Evolutionary conservation across 345 rosid species (phyloP), one percentile per base, ranked within the genome.

Genomic region (Salix udensis): DNA sequence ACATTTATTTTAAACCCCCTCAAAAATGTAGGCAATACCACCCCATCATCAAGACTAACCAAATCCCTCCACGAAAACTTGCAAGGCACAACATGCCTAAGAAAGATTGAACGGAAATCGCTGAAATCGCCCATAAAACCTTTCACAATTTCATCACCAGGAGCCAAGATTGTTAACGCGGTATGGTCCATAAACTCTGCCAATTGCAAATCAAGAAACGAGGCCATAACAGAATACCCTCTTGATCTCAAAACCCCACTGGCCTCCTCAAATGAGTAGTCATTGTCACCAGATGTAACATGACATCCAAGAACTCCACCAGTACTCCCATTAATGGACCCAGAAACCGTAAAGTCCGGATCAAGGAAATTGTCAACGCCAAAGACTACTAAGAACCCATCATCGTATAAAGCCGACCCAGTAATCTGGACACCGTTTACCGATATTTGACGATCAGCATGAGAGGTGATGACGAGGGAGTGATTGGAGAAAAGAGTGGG

Each of bases 171-270:
- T 31, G 85, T 86, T 36, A 86, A 3, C 16, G 4, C 30, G 13
- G 31, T 46, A 28, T 34, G 42, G 12, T 71, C 68, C 37, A 23
- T 67, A 5, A 80, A 31, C 61, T 36, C 78, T 15, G 64, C 68
- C 77, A 86, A 12, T 69, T 86, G 87, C 65, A 82, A 36, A 67
- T 71, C 79, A 62, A 86, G 84, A 75, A 82, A 84, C 24, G 78
- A 74, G 0, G 88, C 88, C 84, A 80, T 78, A 26, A 72, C 39
- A 13, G 75, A 73, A 68, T 75, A 84, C 30, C 81, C 87, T 42
- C 28, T 78, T 1, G 70, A 44, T 36, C 58, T 73, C 71, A 86
- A 31, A 46, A 15, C 77, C 55, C 39, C 21, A 36, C 36, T 44
- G 2, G 85, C 84, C 8, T 58, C 70, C 53, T 30, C 74, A n/a